These are phyloP conservation scores for Corymbia maculata DNA, from an alignment of 345 rosid species.

Conservation along the genomic window DNA sequence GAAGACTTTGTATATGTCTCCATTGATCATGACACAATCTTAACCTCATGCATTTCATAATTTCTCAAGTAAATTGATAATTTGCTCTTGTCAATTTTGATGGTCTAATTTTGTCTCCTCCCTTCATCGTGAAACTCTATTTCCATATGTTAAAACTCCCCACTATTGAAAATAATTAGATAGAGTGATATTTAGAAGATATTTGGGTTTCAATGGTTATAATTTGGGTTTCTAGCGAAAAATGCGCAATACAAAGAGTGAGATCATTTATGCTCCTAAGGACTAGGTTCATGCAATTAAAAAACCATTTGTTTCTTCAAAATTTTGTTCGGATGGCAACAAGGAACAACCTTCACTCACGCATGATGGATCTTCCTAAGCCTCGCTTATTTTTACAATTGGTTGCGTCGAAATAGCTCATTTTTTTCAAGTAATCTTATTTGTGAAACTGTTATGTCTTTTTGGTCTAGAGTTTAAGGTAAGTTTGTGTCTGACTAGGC, in stretches of 20 bases:
- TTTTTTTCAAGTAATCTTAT: too few relatives aligned
- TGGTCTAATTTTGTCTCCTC: neutral
- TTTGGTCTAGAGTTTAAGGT: too few relatives aligned
- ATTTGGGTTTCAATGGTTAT: neutral
- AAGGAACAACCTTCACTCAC: neutral
- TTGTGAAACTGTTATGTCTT: neutral
- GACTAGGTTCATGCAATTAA: neutral
- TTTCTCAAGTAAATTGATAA: neutral
- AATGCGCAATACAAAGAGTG: accelerated
- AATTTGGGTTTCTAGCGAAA: neutral
- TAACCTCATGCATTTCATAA: neutral
- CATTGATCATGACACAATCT: neutral
- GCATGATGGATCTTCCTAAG: neutral
- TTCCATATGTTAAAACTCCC: neutral
- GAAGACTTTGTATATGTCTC: neutral
- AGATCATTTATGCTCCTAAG: neutral
- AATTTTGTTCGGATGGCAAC: neutral
- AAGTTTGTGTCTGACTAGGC: neutral
- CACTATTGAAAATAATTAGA: neutral
- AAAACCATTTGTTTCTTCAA: neutral
- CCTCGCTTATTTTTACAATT: neutral
- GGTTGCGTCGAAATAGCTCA: neutral
- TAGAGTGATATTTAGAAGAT: accelerated
- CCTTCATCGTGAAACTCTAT: neutral
- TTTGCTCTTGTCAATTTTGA: neutral